Conservation (phyloP, 23 red algal species). For the Agarophyton chilense region DNA sequence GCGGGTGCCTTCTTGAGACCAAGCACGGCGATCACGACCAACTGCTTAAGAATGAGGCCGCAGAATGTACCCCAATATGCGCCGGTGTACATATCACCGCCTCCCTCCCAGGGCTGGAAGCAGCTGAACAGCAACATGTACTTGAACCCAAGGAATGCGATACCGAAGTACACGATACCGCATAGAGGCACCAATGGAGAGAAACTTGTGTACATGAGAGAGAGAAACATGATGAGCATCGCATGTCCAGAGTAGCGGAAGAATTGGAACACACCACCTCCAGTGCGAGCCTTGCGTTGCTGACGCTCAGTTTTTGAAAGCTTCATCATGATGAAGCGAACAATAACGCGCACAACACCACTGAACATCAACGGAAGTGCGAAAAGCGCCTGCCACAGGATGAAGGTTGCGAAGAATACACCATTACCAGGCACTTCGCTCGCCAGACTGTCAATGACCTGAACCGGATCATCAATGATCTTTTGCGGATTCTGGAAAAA, state of each 20-base stretch:
- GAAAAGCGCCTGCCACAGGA: constrained; percentile 21
- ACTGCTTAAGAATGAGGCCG: constrained; percentile 56
- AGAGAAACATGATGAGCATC: constrained; percentile 47
- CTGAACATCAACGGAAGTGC: constrained; percentile 28
- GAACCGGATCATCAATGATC: constrained; percentile 61
- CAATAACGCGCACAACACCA: constrained; percentile 59
- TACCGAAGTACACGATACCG: constrained; percentile 38
- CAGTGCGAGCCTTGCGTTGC: constrained; percentile 23
- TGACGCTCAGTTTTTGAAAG: constrained; percentile 71
- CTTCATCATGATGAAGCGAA: constrained; percentile 51
- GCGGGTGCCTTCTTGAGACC: constrained; percentile 51
- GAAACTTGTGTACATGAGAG: constrained; percentile 50
- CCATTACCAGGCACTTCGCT: constrained; percentile 51
- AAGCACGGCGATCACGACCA: constrained; percentile 59
- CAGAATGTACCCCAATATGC: constrained; percentile 45
- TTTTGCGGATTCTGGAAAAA: constrained; percentile 38
- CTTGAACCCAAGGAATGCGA: constrained; percentile 19
- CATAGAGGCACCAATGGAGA: constrained; percentile 44
- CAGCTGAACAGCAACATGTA: constrained; percentile 45
- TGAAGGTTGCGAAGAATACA: constrained; percentile 70
- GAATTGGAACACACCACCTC: constrained; percentile 43
- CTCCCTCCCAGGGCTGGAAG: constrained; percentile 40
- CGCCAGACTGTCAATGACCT: constrained; percentile 56
- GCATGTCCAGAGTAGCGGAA: constrained; percentile 36
- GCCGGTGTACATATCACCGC: constrained; percentile 51